Evolutionary conservation across 2,329 filamentous ascomycete species (phyloP), one percentile per base, ranked within the genome.

Genomic region (Paraphoma sp.): DNA sequence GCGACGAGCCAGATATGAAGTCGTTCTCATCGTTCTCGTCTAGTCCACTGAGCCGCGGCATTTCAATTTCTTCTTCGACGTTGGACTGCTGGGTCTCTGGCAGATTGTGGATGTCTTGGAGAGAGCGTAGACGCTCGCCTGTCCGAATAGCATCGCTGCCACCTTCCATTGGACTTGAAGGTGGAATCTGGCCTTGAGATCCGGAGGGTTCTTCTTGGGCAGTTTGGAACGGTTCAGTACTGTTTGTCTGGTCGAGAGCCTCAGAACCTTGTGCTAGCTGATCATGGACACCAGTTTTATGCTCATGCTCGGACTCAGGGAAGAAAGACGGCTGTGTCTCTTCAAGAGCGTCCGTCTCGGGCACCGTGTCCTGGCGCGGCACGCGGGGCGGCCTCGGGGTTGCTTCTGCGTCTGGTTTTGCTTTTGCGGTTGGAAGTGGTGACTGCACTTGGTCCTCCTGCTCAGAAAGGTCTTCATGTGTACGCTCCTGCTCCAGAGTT

Each of bases 131-230:
- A 38, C 60, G 61, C 28, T 54, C 53, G 1, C 33, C 41, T 8
- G 40, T 45, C 17, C 38, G 54, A 8, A 67, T 53, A 10, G 43
- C 41, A 44, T 65, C 60, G 29, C 61, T 67, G 18, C 54, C 60
- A 18, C 59, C 56, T 5, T 67, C 62, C 45, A 58, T 64, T 9
- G 60, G 62, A 29, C 54, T 59, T 12, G 53, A 44, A n/a, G 45
- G 62, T 29, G 49, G 58, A 1, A 43, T 48, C 33, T 55, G 53
- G 17, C 17, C 40, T 17, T 66, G 59, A 10, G 68, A 73, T 6
- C 55, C 59, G 14, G 72, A 71, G 7, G 75, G 64, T 44, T 79
- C 73, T 42, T 80, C 78, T 45, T 69, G 72, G 16, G 78, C 79
- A n/a, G 78, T 73, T 9, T 69, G 57, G 17, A 68, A 73, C 3